Base-by-base conservation (phyloP, 495 filamentous ascomycete genomes). In the Pyronema domesticum region DNA sequence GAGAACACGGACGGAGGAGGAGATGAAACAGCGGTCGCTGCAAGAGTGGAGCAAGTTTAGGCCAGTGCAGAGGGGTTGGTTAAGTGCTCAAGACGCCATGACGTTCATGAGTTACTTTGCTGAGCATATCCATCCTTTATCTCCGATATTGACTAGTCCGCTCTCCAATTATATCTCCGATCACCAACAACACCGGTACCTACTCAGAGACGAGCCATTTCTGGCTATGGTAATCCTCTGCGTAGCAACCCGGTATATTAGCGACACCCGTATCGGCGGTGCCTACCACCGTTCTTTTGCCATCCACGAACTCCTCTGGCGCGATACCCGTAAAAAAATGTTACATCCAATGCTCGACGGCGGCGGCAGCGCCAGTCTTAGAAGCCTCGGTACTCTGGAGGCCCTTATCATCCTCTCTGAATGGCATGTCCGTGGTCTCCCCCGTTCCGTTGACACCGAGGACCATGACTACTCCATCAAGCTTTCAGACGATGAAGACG, bases 281-380 rank as follows among this genome's bases (percentile, higher is more conserved):
- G 73, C 79, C 57, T 30, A 30, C 5, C 91, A 85, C 40, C 80
- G 91, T 40, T 84, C 85, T 0, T 86, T 87, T 59, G 84, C 86
- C 54, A 94, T 98, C 51, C 91, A 96, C 61, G 87, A 95, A 58
- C 81, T 86, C 67, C 76, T 98, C n/a, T 98, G 91, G 91, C 80
- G 78, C 19, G 94, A 95, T 65, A 76, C 95, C 35, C 80, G 88
- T 33, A 82, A 85, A 50, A 95, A 94, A 83, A 87, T 95, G 53
- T 84, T 93, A 65, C 80, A 91, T 15, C 81, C 94, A 51, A 82
- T 95, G 51, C 95, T 86, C 85, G 89, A 89, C 34, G 85, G 86
- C 17, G 85, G 83, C 46, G 5, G 62, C 76, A 18, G 68, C 78
- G 37, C 86, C 82, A 89, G 83, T 55, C 72, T 98, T 39, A 76